Evolutionary conservation across 257 asterid genomes (phyloP), one percentile per base, ranked within the genome.

Genomic region (Catharanthus roseus): DNA sequence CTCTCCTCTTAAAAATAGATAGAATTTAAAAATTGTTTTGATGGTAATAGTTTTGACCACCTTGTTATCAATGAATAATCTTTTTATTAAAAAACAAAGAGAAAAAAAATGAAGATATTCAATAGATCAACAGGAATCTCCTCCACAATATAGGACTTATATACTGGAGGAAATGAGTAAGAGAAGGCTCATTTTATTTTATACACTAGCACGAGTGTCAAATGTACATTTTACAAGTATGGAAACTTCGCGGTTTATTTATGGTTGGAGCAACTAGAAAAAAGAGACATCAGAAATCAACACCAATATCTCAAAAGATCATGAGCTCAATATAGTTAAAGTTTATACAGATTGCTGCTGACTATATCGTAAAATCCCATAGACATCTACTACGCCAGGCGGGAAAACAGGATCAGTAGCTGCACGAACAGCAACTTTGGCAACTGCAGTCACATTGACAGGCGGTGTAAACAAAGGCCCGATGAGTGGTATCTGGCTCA

Each of bases 361-460:
- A 69, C 95, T 86, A 79, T 86, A 85, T 33, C 95, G 88, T 65
- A 79, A 54, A 23, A 93, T 89, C 42, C 98, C 98, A 9, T 81
- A 80, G 16, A 84, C 90, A 60, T 93, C 98, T 41, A 93, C 39
- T 24, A 93, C 77, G 51, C 98, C 98, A 19, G 97, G 96, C 34
- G 98, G 96, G 75, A 93, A 93, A 39, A 89, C 96, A 3, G 97
- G 91, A 71, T 93, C 96, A 8, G 86, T 85, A 1, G 97, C 95
- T 0, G 96, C 97, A 75, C 98, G 81, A 13, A 91, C 89, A 6
- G 96, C 92, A 69, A 93, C 98, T 78, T 82, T 89, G 38, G 98
- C 96, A 57, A 93, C 95, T 4, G 97, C 89, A 24, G 79, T 83
- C 10, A 85, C 98, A 69, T 73, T 86, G 64, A 93, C 96, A 0